Evolutionary conservation across 1,284 basidiomycete genomes (phyloP).

Genomic region (Apiotrichum montevideense): DNA sequence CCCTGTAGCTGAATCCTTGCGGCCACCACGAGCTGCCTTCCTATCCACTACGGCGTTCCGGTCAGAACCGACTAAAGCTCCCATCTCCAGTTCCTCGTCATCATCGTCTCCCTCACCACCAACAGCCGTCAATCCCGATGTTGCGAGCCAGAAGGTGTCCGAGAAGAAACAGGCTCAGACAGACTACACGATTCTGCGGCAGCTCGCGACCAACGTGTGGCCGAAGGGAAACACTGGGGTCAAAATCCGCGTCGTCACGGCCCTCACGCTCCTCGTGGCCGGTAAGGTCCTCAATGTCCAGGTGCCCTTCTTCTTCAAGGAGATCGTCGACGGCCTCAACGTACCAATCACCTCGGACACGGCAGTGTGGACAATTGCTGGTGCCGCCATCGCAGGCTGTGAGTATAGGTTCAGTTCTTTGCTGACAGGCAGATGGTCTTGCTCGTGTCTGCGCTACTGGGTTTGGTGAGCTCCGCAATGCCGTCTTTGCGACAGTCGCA

Average conservation of each 20-base stretch:
- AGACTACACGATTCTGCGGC: constrained; percentile 54
- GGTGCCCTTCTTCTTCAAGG: constrained; percentile 93
- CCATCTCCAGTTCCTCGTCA: not conserved
- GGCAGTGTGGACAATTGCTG: constrained; percentile 86
- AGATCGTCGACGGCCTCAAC: constrained; percentile 82
- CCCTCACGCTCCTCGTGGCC: constrained; percentile 70
- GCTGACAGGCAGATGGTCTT: constrained; percentile 63
- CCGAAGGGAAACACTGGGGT: constrained; percentile 52
- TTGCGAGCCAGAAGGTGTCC: constrained; percentile 6
- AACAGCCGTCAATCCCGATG: constrained; percentile 10
- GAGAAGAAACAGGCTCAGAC: constrained; percentile 33
- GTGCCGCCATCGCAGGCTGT: constrained; percentile 86
- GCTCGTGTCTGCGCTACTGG: constrained; percentile 84
- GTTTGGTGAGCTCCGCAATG: constrained; percentile 88
- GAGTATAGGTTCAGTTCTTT: constrained; percentile 33
- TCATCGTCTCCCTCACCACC: not conserved
- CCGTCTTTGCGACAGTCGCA: constrained; percentile 92
- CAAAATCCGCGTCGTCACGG: constrained; percentile 71
- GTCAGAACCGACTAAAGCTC: not conserved
- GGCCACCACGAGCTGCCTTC: constrained; percentile 1
- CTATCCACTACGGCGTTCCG: not conserved
- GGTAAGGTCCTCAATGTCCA: constrained; percentile 97
- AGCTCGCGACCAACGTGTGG: constrained; percentile 56
- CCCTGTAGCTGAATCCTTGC: not conserved
- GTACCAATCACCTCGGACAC: constrained; percentile 69